Base-by-base conservation (phyloP, 768 basidiomycete species). In the Scleroderma bovista region DNA sequence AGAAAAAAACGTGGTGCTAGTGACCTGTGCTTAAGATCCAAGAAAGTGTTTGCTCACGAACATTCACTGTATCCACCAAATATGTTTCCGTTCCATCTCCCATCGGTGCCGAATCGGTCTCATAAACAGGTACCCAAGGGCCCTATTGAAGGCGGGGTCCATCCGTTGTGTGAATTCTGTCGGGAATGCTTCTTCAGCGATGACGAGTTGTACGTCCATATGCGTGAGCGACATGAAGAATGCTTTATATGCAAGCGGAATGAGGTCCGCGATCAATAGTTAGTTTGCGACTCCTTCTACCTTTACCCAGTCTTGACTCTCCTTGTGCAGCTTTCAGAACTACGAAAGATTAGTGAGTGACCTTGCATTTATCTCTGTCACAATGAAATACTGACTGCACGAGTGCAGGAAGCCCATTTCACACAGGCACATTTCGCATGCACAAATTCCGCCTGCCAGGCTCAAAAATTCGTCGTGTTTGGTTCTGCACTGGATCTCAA, bases 41-140 rank as follows among this genome's bases (percentile, higher is more conserved):
- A 97, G 71, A 96, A 96, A 58, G 87, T 98, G 34, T 99, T 99
- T 65, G 75, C 90, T 2, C 94, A 99, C 67, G 95, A 99, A 66
- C 95, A 97, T 61, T 79, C 83, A 1, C 65, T 96, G 23, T 99
- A 95, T 63, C 74, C 83, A 2, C 75, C 78, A 6, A 69, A 76
- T 64, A 53, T 83, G 60, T 70, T 95, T 4, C 73, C 79, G 7
- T 51, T 79, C 3, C 93, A 97, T 64, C 72, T 95, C 5, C 93
- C 93, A 0, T 88, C 89, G 0, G 75, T 84, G 61, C 72, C 71
- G 20, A 71, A 70, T 46, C 63, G 69, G 31, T 60, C 63, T 40
- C 65, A 70, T 51, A 74, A 72, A 48, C 71, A 69, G 54, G 60
- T 48, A 11, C 65, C 71, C 13, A 76, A 75, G 51, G 83, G 87